Conservation (phyloP, 495 filamentous ascomycete species). For the Annulohypoxylon maeteangense region DNA sequence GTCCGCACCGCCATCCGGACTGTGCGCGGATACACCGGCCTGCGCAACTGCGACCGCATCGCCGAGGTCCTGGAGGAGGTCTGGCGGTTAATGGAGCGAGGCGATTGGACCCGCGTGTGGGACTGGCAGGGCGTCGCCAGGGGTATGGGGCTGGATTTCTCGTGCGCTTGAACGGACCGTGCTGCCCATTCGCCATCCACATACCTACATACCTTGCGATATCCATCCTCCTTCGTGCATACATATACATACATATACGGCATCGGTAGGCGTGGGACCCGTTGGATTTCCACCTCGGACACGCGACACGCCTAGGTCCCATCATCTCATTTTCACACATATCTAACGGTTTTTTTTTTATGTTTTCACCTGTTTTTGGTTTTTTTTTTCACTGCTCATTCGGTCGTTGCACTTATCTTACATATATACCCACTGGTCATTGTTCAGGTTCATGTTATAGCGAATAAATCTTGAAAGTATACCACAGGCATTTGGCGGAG, state of each 20-base stretch:
- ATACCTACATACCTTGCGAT: not conserved
- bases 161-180: slow-evolving; percentile 55
- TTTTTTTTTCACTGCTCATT: slow-evolving; percentile 31
- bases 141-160: slow-evolving; percentile 82
- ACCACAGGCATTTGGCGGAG: slow-evolving; percentile 33
- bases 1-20: slow-evolving; percentile 74
- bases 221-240: not conserved
- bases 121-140: slow-evolving; percentile 89
- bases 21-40: slow-evolving; percentile 78
- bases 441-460: slow-evolving; percentile 42
- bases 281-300: not conserved
- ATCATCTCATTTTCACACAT: slow-evolving; percentile 9
- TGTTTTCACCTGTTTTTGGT: slow-evolving; percentile 24
- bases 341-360: slow-evolving; percentile 14
- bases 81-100: slow-evolving; percentile 84
- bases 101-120: slow-evolving; percentile 79
- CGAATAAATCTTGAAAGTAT: slow-evolving; percentile 38
- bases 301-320: not conserved
- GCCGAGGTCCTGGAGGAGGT: slow-evolving; percentile 79
- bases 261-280: slow-evolving; percentile 5
- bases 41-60: slow-evolving; percentile 83
- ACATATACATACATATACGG: not conserved
- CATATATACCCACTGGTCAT: slow-evolving; percentile 43
- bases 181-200: not conserved
- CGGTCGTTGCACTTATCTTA: slow-evolving; percentile 30